phyloP scores from a whole-genome alignment of 495 filamentous ascomycete species.

The Penicillium manginii region DNA sequence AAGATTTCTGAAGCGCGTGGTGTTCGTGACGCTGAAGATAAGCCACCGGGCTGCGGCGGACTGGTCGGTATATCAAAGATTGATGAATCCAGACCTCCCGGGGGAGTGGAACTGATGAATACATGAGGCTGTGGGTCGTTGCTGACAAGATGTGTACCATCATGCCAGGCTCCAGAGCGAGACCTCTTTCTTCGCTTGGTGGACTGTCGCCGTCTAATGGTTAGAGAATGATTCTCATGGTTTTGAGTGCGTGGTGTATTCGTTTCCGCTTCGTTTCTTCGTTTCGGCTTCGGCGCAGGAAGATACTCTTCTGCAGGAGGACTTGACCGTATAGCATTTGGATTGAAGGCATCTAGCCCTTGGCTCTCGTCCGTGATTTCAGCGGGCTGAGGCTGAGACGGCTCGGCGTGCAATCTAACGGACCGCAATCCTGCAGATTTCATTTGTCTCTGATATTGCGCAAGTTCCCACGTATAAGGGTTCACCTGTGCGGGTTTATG shows the following conservation, averaged over 20 bases:
- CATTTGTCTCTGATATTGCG: slow-evolving; percentile 63
- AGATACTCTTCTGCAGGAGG: slow-evolving; percentile 34
- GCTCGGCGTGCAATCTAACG: slow-evolving; percentile 50
- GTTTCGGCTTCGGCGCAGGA: slow-evolving; percentile 12
- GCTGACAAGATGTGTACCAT: slow-evolving; percentile 2
- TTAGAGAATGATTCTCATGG: neutral
- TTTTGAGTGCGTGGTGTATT: slow-evolving; percentile 1
- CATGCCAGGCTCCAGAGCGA: slow-evolving; percentile 20
- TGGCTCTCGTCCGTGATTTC: slow-evolving; percentile 59
- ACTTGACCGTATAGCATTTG: slow-evolving; percentile 36
- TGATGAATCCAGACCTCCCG: slow-evolving; percentile 11
- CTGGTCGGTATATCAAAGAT: slow-evolving; percentile 43
- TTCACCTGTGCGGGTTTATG: slow-evolving; percentile 50
- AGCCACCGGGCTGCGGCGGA: slow-evolving; percentile 44
- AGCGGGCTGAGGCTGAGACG: slow-evolving; percentile 22
- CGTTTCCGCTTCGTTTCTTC: slow-evolving; percentile 10
- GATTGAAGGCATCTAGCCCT: slow-evolving; percentile 38
- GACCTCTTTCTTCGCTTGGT: slow-evolving; percentile 42
- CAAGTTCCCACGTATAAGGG: slow-evolving; percentile 70
- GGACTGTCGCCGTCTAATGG: slow-evolving; percentile 6
- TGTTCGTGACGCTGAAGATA: slow-evolving; percentile 27
- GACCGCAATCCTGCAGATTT: slow-evolving; percentile 66
- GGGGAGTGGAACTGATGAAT: slow-evolving; percentile 29
- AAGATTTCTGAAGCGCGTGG: slow-evolving; percentile 33
- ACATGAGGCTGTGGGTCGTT: slow-evolving; percentile 19